phyloP scores from a whole-genome alignment of 805 yeast species.

The Trichomonascus vanleenenianus region DNA sequence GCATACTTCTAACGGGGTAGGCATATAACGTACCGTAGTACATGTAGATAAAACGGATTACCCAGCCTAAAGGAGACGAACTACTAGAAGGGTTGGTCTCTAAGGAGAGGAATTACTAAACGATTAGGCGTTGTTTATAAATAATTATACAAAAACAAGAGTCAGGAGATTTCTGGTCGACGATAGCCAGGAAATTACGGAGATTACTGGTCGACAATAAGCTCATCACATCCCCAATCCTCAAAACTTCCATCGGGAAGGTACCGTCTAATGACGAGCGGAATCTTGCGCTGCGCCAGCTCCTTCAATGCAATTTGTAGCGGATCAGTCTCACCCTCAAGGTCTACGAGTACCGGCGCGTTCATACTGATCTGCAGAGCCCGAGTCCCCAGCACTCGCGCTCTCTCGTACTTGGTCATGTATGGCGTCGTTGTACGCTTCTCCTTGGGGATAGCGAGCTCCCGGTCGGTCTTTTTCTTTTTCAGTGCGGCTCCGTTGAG shows the following conservation, averaged over 20 bases:
- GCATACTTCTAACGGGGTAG: too few species aligned
- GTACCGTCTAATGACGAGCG: constrained; percentile 90
- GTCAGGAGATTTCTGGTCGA: too few species aligned
- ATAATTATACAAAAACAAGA: too few species aligned
- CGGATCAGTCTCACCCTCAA: constrained; percentile 99
- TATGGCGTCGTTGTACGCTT: constrained; percentile 93
- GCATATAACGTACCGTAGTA: too few species aligned
- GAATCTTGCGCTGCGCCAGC: constrained; percentile 87
- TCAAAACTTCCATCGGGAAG: constrained; percentile 95
- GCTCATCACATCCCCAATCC: constrained; percentile 98
- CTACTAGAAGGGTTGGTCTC: too few species aligned
- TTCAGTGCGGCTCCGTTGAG: constrained; percentile 17
- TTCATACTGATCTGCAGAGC: constrained; percentile 97
- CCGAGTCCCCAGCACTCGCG: constrained; percentile 94
- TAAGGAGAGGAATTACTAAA: too few species aligned
- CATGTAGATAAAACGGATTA: too few species aligned
- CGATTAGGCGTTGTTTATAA: too few species aligned
- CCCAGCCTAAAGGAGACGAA: too few species aligned
- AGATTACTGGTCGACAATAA: constrained; percentile 69
- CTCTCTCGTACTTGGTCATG: constrained; percentile 98
- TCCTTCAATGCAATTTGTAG: constrained; percentile 97
- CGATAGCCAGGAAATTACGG: too few species aligned
- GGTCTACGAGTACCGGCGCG: constrained; percentile 95
- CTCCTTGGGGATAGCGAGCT: constrained; percentile 82
- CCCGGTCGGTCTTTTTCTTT: constrained; percentile 60